Conservation (phyloP, 495 filamentous ascomycete genomes). For the Chaetomium fimeti region DNA sequence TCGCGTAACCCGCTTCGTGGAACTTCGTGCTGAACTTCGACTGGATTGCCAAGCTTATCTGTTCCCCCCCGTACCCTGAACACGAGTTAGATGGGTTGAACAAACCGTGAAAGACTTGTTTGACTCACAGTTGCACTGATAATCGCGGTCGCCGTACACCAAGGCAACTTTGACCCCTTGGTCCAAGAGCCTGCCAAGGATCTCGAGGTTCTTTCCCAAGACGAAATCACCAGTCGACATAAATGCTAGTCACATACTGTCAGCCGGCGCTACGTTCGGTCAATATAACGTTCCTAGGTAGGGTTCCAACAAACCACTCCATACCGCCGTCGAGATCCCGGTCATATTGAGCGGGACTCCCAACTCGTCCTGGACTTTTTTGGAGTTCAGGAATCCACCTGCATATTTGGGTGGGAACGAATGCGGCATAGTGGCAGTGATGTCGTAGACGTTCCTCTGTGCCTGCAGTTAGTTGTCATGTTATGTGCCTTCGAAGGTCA, state of each 20-base stretch:
- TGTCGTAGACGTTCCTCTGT: slow-evolving; percentile 51
- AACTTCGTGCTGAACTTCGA: slow-evolving; percentile 37
- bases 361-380: slow-evolving; percentile 57
- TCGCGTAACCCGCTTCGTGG: slow-evolving; percentile 49
- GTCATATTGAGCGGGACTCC: slow-evolving; percentile 68
- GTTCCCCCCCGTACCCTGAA: slow-evolving; percentile 51
- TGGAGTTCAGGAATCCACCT: slow-evolving; percentile 58
- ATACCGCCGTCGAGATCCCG: slow-evolving; percentile 49
- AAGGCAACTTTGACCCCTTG: slow-evolving; percentile 62
- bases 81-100: neutral
- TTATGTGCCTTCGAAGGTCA: too few relatives aligned
- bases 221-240: slow-evolving; percentile 51
- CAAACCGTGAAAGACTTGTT: neutral
- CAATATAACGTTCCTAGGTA: neutral
- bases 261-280: neutral
- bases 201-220: slow-evolving; percentile 42
- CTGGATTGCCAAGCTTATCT: slow-evolving; percentile 55
- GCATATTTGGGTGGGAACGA: slow-evolving; percentile 63
- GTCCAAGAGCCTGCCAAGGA: slow-evolving; percentile 51
- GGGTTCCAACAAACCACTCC: slow-evolving; percentile 26
- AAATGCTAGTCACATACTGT: slow-evolving; percentile 38
- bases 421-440: slow-evolving; percentile 49
- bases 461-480: neutral
- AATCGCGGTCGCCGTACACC: slow-evolving; percentile 61
- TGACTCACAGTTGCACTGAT: slow-evolving; percentile 58